Base-by-base conservation (phyloP, 768 basidiomycete species). In the Hericium alpestre region DNA sequence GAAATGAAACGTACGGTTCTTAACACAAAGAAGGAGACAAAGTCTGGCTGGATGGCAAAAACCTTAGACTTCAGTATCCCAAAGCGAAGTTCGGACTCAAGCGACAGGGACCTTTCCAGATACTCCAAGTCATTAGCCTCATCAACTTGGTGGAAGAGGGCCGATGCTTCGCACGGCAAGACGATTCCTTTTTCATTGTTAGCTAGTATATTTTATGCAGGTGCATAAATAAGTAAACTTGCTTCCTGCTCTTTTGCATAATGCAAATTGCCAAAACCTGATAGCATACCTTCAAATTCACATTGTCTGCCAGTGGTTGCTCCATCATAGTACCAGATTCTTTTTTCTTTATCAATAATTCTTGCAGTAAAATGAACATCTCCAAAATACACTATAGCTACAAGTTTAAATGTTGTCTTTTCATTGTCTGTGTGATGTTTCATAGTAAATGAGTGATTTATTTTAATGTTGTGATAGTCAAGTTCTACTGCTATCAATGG, bases 321-420 rank as follows among this genome's bases (percentile, higher is more conserved):
- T 49, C 69, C 65, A 64, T 70, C 65, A 58, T 69, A 58, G 43
- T 61, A 69, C 65, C 65, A 67, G 1, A 67, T 53, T 49, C 18
- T 57, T 10, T 59, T 61, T 38, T 43, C 32, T 11, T 52, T 27
- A 49, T 57, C 56, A 37, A 68, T 58, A 12, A 63, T 43, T 20
- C 64, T 38, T 41, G 50, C 55, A 4, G 60, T 65, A 47, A 66
- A 70, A 49, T 70, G 69, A 12, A 23, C 38, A 1, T 54, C 54
- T 12, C 62, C 65, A 52, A 52, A 46, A 55, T 67, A 69, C 3
- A 68, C 58, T 22, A 67, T 51, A 6, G 65, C 68, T 37, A 10
- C 46, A 20, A 68, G 27, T 27, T 37, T 46, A 9, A 38, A 49
- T 7, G 52, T 38, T 25, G 12, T 32, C 5, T 53, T 39, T 39